Base-by-base conservation (phyloP, 192 early-diverging fungal genomes). In the Gamsiella multidivaricata region DNA sequence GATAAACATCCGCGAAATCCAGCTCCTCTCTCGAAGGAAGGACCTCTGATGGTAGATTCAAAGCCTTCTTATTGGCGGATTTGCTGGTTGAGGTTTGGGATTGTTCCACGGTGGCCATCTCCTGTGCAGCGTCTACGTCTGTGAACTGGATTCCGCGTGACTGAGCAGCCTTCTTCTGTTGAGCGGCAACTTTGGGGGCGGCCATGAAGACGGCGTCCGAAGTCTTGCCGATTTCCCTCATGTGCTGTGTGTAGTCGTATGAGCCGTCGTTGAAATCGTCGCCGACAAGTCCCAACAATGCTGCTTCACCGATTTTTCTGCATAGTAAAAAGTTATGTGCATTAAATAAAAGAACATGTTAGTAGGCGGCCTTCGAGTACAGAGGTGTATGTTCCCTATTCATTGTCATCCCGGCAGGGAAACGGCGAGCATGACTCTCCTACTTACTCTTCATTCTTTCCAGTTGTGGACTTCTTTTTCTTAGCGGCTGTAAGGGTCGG, bases 181-280 rank as follows among this genome's bases (percentile, higher is more conserved):
- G 82, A 54, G 91, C 90, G 22, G 83, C 82, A 45, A 79, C 75
- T 28, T 82, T 82, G 12, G 83, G 73, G 41, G 93, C 88, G 58
- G 92, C 89, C 53, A 99, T 69, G 50, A 94, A 89, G 42, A 97
- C 90, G 25, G 91, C 94, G n/a, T 83, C 87, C 29, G 84, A 85
- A 26, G 91, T 84, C 15, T 83, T 81, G 20, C 97, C 96, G 22
- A 98, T 94, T 31, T 84, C 75, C 41, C 90, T 91, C 74, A 99
- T 85, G 61, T 99, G 97, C 84, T 97, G 88, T 60, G 91, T 88
- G 82, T 99, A 99, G 81, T 99, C 93, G 81, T 98, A 99, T 36
- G 94, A 86, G 55, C 88, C 84, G 80, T 99, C 95, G 63, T 94
- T 92, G 79, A 94, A 94, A 63, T 93, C 95, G 5, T 63, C 60